Evolutionary conservation across 1,284 basidiomycete species (phyloP).

Genomic region (Ganoderma meredithae): DNA sequence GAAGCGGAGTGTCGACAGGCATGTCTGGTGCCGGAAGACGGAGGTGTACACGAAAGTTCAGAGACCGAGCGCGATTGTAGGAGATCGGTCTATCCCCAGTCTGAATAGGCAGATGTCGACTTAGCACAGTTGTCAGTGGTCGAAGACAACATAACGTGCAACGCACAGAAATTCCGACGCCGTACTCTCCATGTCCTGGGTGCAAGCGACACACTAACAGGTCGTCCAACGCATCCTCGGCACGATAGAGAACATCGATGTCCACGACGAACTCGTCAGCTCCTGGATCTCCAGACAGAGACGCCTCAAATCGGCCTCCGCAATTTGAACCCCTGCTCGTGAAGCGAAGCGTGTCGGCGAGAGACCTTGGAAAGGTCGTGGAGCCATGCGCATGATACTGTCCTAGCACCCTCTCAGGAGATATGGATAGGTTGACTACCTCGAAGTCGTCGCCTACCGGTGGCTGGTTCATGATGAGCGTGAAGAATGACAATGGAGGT

Average conservation of each 20-base stretch:
- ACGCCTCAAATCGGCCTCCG: conserved; percentile 36
- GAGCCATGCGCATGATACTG: conserved; percentile 26
- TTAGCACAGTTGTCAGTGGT: background rate
- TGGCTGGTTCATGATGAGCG: conserved; percentile 3
- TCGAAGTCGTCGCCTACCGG: conserved; percentile 1
- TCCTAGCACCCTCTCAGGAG: background rate
- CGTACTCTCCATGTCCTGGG: conserved; percentile 5
- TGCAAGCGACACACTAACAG: conserved; percentile 27
- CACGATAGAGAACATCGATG: conserved; percentile 32
- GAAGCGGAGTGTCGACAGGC: conserved; percentile 4
- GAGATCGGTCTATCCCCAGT: background rate
- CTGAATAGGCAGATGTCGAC: background rate
- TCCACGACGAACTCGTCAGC: conserved; percentile 33
- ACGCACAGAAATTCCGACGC: conserved; percentile 9
- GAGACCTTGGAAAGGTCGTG: conserved; percentile 34
- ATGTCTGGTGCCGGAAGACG: conserved; percentile 30
- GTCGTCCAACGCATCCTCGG: conserved; percentile 28
- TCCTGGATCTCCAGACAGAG: conserved; percentile 24
- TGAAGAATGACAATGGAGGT: background rate
- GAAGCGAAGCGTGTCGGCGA: conserved; percentile 37
- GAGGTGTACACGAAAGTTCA: conserved; percentile 33
- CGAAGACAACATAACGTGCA: background rate
- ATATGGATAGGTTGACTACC: background rate
- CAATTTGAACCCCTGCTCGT: conserved; percentile 34
- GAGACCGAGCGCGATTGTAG: background rate